phyloP scores from a whole-genome alignment of 129 eudicot genomes.

The Centaurea solstitialis region DNA sequence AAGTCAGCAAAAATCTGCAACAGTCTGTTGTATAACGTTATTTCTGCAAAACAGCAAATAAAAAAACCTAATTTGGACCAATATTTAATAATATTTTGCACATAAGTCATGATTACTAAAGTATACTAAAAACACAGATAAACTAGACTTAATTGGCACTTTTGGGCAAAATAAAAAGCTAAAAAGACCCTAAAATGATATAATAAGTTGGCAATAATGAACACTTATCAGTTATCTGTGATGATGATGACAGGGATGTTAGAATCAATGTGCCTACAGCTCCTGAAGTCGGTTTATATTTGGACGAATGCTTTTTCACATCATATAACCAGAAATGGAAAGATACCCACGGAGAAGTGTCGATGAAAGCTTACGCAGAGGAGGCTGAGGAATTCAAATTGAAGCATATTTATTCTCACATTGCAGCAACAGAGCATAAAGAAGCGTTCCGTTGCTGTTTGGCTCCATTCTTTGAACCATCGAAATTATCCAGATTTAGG shows the following conservation, averaged over 20 bases:
- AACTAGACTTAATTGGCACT: too few species aligned
- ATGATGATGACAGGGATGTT: constrained; percentile 51
- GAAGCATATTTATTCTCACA: constrained; percentile 79
- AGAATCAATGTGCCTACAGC: constrained; percentile 84
- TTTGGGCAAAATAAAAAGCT: background rate
- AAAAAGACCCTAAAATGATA: too few species aligned
- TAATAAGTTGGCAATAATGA: too few species aligned
- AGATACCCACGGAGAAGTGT: constrained; percentile 71
- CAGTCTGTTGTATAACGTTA: too few species aligned
- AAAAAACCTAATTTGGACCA: too few species aligned
- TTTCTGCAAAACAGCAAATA: too few species aligned
- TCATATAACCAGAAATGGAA: constrained; percentile 85
- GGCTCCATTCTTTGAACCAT: constrained; percentile 83
- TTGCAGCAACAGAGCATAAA: constrained; percentile 82
- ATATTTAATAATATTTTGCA: too few species aligned
- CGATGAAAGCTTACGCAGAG: constrained; percentile 72
- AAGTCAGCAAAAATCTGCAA: too few species aligned
- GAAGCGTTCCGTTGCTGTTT: constrained; percentile 75
- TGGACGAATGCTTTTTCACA: constrained; percentile 89
- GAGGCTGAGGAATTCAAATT: constrained; percentile 87
- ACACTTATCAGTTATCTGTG: too few species aligned
- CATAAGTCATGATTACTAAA: too few species aligned
- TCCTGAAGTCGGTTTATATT: constrained; percentile 90
- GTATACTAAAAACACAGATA: too few species aligned
- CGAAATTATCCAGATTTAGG: constrained; percentile 73